These are phyloP conservation scores for Endoconidiophora laricicola DNA, from an alignment of 2,329 filamentous ascomycete species.

Conservation along the genomic window DNA sequence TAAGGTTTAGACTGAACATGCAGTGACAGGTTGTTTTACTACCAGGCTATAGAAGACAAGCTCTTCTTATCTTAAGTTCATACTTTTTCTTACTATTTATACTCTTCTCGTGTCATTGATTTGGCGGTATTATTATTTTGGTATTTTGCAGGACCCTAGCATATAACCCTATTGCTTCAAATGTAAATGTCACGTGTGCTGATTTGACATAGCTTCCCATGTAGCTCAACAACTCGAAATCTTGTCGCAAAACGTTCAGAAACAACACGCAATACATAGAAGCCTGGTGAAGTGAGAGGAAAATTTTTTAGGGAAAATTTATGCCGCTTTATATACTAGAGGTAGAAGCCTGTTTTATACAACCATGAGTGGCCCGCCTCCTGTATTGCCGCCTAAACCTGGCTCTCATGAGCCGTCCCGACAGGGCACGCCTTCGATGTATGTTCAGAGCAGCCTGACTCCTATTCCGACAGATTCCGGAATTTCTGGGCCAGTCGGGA, in stretches of 20 bases:
- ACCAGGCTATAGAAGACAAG: background rate
- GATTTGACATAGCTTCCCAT: background rate
- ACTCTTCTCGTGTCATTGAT: no score
- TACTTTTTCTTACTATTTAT: no score
- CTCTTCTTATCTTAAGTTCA: conserved; percentile 3
- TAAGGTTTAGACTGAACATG: background rate
- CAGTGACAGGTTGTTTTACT: background rate
- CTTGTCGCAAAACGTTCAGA: background rate
- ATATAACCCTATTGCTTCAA: background rate
- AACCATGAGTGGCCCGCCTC: conserved; percentile 28
- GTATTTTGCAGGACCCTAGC: background rate
- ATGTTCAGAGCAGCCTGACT: conserved; percentile 17
- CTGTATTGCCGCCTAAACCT: conserved; percentile 56
- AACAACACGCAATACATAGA: background rate
- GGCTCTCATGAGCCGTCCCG: conserved; percentile 52
- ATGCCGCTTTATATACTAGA: background rate
- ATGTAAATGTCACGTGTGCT: conserved; percentile 5
- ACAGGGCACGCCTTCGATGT: conserved; percentile 42
- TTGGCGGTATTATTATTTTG: no score
- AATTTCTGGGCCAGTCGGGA: no score
- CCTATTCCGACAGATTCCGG: conserved; percentile 12
- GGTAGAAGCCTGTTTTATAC: background rate
- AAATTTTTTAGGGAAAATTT: background rate
- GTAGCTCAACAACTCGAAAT: background rate
- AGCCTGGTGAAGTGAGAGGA: background rate